phyloP scores from a whole-genome alignment of 345 rosid genomes.

The Citrus medica region DNA sequence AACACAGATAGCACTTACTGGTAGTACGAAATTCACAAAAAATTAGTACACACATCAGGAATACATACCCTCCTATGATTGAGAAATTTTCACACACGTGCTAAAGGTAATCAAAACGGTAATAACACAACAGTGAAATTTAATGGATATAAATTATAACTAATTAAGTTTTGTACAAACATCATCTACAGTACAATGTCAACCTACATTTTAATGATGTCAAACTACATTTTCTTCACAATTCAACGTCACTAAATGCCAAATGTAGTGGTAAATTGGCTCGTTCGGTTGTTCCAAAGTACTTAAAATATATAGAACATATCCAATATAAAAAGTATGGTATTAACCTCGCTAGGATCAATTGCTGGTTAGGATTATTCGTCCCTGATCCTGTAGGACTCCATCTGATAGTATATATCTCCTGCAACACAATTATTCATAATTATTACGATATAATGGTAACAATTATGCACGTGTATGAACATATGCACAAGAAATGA shows the following conservation, averaged over 20 bases:
- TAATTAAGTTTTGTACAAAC: background rate
- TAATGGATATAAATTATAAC: background rate
- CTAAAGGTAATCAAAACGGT: background rate
- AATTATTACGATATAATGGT: background rate
- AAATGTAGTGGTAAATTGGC: background rate
- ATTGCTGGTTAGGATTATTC: slow-evolving; percentile 86
- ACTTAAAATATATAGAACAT: background rate
- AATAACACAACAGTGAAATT: background rate
- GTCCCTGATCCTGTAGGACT: slow-evolving; percentile 94
- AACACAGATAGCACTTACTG: background rate
- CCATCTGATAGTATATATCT: slow-evolving; percentile 91
- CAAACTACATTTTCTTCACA: background rate
- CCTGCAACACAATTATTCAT: slow-evolving; percentile 40
- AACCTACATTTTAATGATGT: background rate
- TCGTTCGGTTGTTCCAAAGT: too few relatives aligned
- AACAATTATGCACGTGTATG: background rate
- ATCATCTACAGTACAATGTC: background rate
- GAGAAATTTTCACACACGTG: background rate
- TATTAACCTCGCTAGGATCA: slow-evolving; percentile 79
- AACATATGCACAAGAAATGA: background rate
- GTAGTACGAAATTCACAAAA: background rate
- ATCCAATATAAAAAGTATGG: background rate
- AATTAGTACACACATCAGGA: background rate
- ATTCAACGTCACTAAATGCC: background rate
- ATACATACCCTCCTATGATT: background rate